phyloP scores from a whole-genome alignment of 1,284 basidiomycete genomes.

The Cryptococcus sp. region DNA sequence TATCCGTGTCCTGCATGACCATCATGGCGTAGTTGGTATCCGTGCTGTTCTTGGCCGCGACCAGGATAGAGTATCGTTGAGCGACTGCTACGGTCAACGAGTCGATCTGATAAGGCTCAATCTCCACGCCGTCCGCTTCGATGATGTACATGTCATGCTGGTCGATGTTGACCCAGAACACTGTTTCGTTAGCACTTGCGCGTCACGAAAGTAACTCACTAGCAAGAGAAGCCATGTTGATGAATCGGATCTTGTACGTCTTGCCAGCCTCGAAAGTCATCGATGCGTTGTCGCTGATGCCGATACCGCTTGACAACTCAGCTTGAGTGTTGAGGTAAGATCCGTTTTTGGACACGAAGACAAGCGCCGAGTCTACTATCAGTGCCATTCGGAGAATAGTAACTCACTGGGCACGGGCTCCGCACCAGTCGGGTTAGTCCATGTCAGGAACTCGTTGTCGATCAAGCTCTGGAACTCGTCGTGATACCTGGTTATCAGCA shows the following conservation, averaged over 20 bases:
- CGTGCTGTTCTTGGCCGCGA: slow-evolving; percentile 84
- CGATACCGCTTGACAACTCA: slow-evolving; percentile 59
- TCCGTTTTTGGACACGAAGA: slow-evolving; percentile 71
- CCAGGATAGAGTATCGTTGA: slow-evolving; percentile 88
- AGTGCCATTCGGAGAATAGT: background rate
- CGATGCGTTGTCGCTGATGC: slow-evolving; percentile 76
- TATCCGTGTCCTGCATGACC: slow-evolving; percentile 75
- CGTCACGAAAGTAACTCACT: slow-evolving; percentile 29
- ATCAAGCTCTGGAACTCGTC: slow-evolving; percentile 65
- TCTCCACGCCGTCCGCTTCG: slow-evolving; percentile 83
- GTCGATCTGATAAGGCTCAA: slow-evolving; percentile 69
- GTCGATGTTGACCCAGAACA: slow-evolving; percentile 86
- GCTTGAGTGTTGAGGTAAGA: slow-evolving; percentile 61
- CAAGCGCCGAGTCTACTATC: slow-evolving; percentile 67
- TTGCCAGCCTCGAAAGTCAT: slow-evolving; percentile 77
- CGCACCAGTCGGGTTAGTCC: slow-evolving; percentile 71
- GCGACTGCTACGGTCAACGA: slow-evolving; percentile 75
- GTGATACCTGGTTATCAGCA: slow-evolving; percentile 56
- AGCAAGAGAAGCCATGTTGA: slow-evolving; percentile 68
- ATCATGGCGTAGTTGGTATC: slow-evolving; percentile 82
- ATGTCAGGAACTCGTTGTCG: slow-evolving; percentile 70
- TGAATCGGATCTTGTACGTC: slow-evolving; percentile 69
- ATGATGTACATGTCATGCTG: slow-evolving; percentile 90
- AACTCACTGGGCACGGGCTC: slow-evolving; percentile 77
- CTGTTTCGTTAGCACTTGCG: slow-evolving; percentile 14